phyloP scores from a whole-genome alignment of 495 filamentous ascomycete genomes.

The Xylaria scruposa region DNA sequence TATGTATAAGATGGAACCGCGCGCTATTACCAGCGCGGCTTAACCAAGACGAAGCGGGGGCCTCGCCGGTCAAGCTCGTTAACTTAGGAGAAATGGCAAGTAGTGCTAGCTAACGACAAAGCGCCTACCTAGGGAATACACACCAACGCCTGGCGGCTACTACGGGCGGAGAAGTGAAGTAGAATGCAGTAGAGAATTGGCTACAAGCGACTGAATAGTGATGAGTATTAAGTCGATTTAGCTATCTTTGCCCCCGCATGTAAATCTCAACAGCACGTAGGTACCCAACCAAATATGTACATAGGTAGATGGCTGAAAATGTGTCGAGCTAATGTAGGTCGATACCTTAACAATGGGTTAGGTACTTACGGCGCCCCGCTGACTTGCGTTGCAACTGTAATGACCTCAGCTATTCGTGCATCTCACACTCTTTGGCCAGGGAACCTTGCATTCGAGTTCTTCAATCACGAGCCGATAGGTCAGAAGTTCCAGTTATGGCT shows the following conservation, averaged over 20 bases:
- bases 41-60: not conserved
- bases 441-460: not conserved
- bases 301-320: not conserved
- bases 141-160: conserved; percentile 20
- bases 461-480: not conserved
- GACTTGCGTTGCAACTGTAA: conserved; percentile 4
- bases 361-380: not conserved
- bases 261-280: not conserved
- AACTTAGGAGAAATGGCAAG: not conserved
- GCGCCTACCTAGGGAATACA: not conserved
- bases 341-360: not conserved
- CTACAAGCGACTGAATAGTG: not conserved
- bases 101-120: not conserved
- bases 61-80: too few relatives aligned
- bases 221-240: not conserved
- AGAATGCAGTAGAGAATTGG: not conserved
- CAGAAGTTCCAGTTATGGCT: not conserved
- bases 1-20: not conserved
- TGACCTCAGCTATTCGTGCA: not conserved
- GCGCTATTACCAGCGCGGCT: not conserved
- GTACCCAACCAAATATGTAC: not conserved
- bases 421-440: not conserved
- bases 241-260: conserved; percentile 1
- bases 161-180: conserved; percentile 3
- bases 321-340: not conserved